Evolutionary conservation across 352 stramenopile species (phyloP).

Genomic region (Globisporangium cylindrosporum): DNA sequence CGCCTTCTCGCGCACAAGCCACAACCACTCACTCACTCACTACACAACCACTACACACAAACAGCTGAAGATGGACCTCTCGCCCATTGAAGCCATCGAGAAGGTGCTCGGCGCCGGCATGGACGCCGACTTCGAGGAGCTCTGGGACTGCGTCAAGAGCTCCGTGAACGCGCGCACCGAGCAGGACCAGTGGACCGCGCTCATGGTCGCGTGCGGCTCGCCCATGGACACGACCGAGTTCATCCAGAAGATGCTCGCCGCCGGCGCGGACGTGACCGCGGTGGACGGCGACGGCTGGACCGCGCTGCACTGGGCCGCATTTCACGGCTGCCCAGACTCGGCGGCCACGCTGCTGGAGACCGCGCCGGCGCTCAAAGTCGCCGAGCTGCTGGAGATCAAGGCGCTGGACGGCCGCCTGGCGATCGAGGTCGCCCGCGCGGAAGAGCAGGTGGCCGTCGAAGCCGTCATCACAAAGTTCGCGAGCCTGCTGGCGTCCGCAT

Average conservation of each 20-base stretch:
- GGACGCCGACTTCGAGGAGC: slow-evolving; percentile 74
- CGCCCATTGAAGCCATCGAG: slow-evolving; percentile 60
- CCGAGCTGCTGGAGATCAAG: slow-evolving; percentile 48
- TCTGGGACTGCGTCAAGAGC: slow-evolving; percentile 61
- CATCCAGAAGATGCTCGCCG: slow-evolving; percentile 59
- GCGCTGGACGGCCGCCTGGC: slow-evolving; percentile 62
- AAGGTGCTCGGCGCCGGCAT: slow-evolving; percentile 60
- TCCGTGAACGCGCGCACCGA: slow-evolving; percentile 68
- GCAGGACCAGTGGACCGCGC: slow-evolving; percentile 73
- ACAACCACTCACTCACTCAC: slow-evolving; percentile 1
- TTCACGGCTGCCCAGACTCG: slow-evolving; percentile 72
- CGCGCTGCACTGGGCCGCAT: slow-evolving; percentile 81
- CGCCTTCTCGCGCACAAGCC: neutral
- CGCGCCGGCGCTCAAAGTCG: slow-evolving; percentile 33
- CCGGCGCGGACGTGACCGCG: slow-evolving; percentile 54
- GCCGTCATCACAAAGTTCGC: slow-evolving; percentile 53
- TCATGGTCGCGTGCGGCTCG: slow-evolving; percentile 83
- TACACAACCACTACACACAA: neutral
- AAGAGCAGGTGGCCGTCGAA: slow-evolving; percentile 67
- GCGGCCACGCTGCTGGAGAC: slow-evolving; percentile 54
- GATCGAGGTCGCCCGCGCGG: slow-evolving; percentile 57
- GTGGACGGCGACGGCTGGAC: slow-evolving; percentile 81
- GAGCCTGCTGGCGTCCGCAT: slow-evolving; percentile 14
- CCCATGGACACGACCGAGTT: slow-evolving; percentile 78
- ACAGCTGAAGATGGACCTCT: slow-evolving; percentile 19